Conservation (phyloP, 78 protist species). For the Planoprotostelium fungivorum region DNA sequence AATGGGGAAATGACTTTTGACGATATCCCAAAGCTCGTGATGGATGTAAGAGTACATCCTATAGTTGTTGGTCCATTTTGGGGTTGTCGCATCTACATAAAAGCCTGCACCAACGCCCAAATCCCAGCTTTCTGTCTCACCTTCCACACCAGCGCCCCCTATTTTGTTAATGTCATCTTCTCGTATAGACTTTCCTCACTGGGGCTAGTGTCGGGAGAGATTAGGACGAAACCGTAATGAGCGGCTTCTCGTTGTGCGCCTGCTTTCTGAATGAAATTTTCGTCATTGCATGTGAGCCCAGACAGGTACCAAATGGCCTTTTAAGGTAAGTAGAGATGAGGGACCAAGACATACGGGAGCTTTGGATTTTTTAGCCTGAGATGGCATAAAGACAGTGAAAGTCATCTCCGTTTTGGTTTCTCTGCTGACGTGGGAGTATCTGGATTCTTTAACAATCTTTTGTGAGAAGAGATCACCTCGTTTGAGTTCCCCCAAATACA, state of each 20-base stretch:
- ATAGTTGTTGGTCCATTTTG: constrained; percentile 62
- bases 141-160: constrained; percentile 43
- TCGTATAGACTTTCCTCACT: constrained; percentile 4
- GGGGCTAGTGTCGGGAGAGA: constrained; percentile 90
- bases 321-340: not conserved
- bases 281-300: constrained; percentile 87
- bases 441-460: not conserved
- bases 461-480: not conserved
- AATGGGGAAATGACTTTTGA: constrained; percentile 8
- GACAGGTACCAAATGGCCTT: constrained; percentile 46
- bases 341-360: not conserved
- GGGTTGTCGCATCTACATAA: constrained; percentile 83
- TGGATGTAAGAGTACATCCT: constrained; percentile 82
- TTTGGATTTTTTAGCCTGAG: not conserved
- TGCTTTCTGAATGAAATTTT: constrained; percentile 78
- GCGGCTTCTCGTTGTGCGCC: constrained; percentile 66
- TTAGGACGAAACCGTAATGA: constrained; percentile 38
- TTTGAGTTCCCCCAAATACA: not conserved
- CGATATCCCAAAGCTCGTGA: constrained; percentile 68
- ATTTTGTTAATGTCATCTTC: not conserved
- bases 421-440: not conserved
- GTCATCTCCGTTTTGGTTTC: not conserved
- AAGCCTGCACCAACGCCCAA: constrained; percentile 88
- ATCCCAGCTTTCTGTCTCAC: constrained; percentile 53
- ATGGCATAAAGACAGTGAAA: not conserved